These are phyloP conservation scores for Colletotrichum tamarilloi DNA, from an alignment of 2,329 filamentous ascomycete species.

Conservation along the genomic window DNA sequence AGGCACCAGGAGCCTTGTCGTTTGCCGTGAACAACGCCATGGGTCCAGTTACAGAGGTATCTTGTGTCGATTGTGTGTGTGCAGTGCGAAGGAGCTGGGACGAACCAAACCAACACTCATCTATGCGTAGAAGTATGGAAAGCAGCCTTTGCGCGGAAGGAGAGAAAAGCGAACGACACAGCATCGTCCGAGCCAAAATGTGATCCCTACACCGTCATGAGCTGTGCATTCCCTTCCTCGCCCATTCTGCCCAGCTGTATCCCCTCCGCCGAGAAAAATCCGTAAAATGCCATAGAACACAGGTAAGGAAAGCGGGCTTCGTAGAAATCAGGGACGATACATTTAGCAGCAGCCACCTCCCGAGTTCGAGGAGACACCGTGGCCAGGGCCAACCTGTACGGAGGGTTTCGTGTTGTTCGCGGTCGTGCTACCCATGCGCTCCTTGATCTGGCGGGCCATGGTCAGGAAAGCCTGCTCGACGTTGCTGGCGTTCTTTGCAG, in stretches of 20 bases:
- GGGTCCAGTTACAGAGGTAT: slow-evolving; percentile 35
- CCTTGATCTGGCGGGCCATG: slow-evolving; percentile 99
- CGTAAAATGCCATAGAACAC: slow-evolving; percentile 36
- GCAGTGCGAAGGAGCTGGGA: slow-evolving; percentile 23
- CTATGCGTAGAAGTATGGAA: slow-evolving; percentile 37
- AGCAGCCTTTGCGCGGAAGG: slow-evolving; percentile 19
- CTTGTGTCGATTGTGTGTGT: slow-evolving; percentile 30
- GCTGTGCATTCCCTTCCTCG: slow-evolving; percentile 21
- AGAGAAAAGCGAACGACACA: slow-evolving; percentile 35
- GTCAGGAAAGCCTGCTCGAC: slow-evolving; percentile 99
- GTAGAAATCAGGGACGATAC: slow-evolving; percentile 11
- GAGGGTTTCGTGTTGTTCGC: slow-evolving; percentile 98
- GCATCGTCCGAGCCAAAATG: slow-evolving; percentile 30
- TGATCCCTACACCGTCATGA: slow-evolving; percentile 33
- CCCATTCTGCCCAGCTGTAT: slow-evolving; percentile 24
- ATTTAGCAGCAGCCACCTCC: slow-evolving; percentile 91
- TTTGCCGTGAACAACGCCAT: slow-evolving; percentile 20
- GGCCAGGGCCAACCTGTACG: slow-evolving; percentile 94
- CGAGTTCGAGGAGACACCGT: slow-evolving; percentile 89
- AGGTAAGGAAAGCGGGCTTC: slow-evolving; percentile 33
- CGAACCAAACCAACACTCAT: slow-evolving; percentile 36
- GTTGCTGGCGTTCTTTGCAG: slow-evolving; percentile 99
- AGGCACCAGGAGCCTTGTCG: neutral
- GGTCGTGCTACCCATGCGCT: slow-evolving; percentile 97
- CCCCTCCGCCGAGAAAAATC: slow-evolving; percentile 34